A percentile compares a stretch with the other conserved stretches of the same genome.
Conservation (phyloP, 1,139 yeast genomes). For the Kurtzmaniella quercitrusa region DNA sequence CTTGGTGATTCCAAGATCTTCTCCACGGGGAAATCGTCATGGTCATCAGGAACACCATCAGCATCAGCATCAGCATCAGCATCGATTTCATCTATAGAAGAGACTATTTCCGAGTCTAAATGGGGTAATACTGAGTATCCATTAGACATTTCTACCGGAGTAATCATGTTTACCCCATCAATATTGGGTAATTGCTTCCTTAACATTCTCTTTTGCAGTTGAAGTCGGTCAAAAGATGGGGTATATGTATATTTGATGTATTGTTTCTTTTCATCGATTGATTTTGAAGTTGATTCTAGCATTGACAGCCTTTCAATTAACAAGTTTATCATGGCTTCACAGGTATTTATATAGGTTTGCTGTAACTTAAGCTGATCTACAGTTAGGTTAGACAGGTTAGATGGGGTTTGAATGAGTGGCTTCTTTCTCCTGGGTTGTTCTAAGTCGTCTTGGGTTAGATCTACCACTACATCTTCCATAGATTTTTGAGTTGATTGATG, state of each 20-base stretch:
- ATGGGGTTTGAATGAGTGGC: not conserved
- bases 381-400: no score
- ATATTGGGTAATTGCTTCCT: conserved; percentile 3
- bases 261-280: conserved; percentile 28
- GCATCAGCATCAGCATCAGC: not conserved
- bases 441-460: conserved; percentile 7
- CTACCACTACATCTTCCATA: conserved; percentile 8
- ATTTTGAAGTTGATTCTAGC: conserved; percentile 33
- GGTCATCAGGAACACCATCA: no score
- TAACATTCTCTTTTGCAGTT: conserved; percentile 2
- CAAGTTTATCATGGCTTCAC: conserved; percentile 22
- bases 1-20: not conserved
- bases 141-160: conserved; percentile 2
- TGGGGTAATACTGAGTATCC: conserved; percentile 5
- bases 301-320: conserved; percentile 23
- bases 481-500: conserved; percentile 8
- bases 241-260: conserved; percentile 20
- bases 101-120: conserved; percentile 6
- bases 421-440: not conserved
- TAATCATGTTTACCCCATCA: conserved; percentile 4
- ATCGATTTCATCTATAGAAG: conserved; percentile 6
- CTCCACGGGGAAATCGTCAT: not conserved
- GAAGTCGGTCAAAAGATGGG: conserved; percentile 16
- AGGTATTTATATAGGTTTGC: conserved; percentile 17
- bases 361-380: conserved; percentile 7